Conservation (phyloP, 1,139 yeast species). For the Candida mesenterica region DNA sequence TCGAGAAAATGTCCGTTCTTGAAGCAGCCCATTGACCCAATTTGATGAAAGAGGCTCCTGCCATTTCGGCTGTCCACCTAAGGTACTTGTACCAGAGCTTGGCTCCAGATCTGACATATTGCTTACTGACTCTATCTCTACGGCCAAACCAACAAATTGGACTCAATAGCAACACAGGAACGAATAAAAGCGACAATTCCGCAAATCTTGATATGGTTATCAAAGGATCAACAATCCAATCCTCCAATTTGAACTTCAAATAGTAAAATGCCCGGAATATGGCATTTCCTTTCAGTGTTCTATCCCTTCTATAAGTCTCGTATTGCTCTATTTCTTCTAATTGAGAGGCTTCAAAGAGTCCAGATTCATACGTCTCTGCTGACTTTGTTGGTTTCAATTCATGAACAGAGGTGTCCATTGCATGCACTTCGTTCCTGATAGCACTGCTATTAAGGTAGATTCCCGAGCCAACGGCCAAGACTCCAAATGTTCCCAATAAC, state of each 20-base stretch:
- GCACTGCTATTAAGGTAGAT: slow-evolving; percentile 8
- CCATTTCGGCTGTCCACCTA: slow-evolving; percentile 70
- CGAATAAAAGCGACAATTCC: slow-evolving; percentile 62
- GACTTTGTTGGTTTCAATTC: slow-evolving; percentile 39
- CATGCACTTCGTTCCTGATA: slow-evolving; percentile 30
- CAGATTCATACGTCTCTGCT: slow-evolving; percentile 69
- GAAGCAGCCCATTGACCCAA: slow-evolving; percentile 99
- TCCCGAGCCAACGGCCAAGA: slow-evolving; percentile 4
- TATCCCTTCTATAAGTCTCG: slow-evolving; percentile 21
- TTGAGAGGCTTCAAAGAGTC: slow-evolving; percentile 62
- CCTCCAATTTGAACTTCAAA: slow-evolving; percentile 44
- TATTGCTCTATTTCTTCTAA: slow-evolving; percentile 40
- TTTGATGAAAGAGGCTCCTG: slow-evolving; percentile 94
- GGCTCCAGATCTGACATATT: slow-evolving; percentile 58
- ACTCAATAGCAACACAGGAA: slow-evolving; percentile 63
- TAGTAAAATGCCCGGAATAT: slow-evolving; percentile 31
- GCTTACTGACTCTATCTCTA: slow-evolving; percentile 29
- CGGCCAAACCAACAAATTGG: slow-evolving; percentile 71
- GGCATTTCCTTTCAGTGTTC: slow-evolving; percentile 24
- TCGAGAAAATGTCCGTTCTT: slow-evolving; percentile 90
- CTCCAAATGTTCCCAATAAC: slow-evolving; percentile 1
- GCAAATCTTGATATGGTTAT: slow-evolving; percentile 66
- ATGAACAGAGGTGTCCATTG: slow-evolving; percentile 36
- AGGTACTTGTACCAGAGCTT: slow-evolving; percentile 68
- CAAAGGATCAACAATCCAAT: slow-evolving; percentile 65